Evolutionary conservation across 2,329 filamentous ascomycete species (phyloP).

Genomic region (Fusarium liriodendri): DNA sequence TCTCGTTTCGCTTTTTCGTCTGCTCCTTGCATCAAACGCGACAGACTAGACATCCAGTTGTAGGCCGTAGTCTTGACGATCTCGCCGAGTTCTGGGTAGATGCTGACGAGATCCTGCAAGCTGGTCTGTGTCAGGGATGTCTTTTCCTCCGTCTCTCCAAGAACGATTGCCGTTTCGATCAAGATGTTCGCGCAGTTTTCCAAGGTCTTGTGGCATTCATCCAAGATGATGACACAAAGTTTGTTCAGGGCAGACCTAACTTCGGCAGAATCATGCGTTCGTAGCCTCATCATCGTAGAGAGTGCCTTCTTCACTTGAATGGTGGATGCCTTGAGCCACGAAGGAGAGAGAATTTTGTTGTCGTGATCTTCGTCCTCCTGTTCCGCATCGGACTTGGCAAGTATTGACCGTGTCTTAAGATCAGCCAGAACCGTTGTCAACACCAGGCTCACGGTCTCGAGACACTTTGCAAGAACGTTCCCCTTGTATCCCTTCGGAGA

Average conservation of each 20-base stretch:
- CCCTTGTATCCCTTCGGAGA: constrained; percentile 69
- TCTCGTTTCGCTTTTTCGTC: constrained; percentile 82
- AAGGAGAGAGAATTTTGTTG: constrained; percentile 55
- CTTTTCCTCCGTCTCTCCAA: constrained; percentile 64
- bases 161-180: constrained; percentile 82
- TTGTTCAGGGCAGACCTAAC: constrained; percentile 75
- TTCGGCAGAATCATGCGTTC: constrained; percentile 75
- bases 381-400: constrained; percentile 49
- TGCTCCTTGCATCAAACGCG: constrained; percentile 83
- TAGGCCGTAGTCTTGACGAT: constrained; percentile 78
- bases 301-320: constrained; percentile 87
- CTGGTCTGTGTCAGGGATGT: constrained; percentile 56
- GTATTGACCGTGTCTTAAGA: constrained; percentile 62
- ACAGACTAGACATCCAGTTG: constrained; percentile 83
- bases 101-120: constrained; percentile 70
- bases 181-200: constrained; percentile 76
- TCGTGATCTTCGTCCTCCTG: constrained; percentile 36
- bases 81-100: constrained; percentile 71
- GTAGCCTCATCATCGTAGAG: constrained; percentile 79
- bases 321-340: constrained; percentile 84
- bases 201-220: constrained; percentile 82
- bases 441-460: constrained; percentile 68
- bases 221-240: constrained; percentile 80
- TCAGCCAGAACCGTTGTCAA: constrained; percentile 69
- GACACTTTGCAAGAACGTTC: constrained; percentile 70